These are phyloP conservation scores for Phaeodactylum tricornutum DNA, from an alignment of 108 stramenopile species.

Conservation along the genomic window DNA sequence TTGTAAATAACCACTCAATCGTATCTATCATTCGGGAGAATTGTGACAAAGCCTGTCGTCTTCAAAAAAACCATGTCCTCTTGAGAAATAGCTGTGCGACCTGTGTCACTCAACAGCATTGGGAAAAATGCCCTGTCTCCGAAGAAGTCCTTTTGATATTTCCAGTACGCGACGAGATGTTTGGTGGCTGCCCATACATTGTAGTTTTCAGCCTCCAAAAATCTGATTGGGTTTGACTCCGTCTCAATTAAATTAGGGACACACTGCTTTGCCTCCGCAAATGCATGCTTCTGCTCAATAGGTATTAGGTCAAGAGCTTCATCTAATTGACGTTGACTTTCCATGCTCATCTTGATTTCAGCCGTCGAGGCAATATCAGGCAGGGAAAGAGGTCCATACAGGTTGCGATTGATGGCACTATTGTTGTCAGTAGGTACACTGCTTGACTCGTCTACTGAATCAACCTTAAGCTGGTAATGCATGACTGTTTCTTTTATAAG, in stretches of 20 bases:
- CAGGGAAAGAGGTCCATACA: no score
- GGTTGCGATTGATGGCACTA: no score
- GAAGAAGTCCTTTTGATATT: constrained; percentile 2
- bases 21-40: neutral
- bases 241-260: neutral
- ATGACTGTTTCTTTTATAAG: no score
- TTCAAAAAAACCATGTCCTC: neutral
- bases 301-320: neutral
- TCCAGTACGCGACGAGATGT: constrained; percentile 8
- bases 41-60: neutral
- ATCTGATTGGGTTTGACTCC: constrained; percentile 8
- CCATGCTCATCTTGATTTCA: no score
- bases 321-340: neutral
- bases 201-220: constrained; percentile 6
- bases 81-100: neutral
- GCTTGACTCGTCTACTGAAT: no score
- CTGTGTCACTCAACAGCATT: neutral
- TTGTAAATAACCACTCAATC: neutral
- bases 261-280: neutral
- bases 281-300: neutral
- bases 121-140: constrained; percentile 6
- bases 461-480: no score
- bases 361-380: no score
- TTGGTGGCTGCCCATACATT: constrained; percentile 5
- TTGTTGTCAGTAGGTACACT: no score